phyloP scores from a whole-genome alignment of 345 rosid species.

The Eutrema heterophyllum region DNA sequence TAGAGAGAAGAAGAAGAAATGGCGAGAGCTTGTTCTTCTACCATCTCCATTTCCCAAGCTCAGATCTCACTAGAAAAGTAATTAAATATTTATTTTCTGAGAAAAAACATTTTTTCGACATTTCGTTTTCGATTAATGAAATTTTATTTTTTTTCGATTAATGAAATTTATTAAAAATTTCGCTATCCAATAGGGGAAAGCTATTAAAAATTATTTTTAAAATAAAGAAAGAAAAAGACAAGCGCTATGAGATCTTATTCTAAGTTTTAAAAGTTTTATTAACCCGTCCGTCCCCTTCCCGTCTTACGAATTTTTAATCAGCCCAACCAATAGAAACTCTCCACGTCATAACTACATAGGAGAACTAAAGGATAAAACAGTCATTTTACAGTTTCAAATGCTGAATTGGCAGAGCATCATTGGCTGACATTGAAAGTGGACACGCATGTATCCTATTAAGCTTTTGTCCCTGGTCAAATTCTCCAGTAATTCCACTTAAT shows the following conservation, averaged over 20 bases:
- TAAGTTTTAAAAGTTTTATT: neutral
- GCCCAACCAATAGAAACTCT: neutral
- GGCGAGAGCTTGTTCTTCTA: slow-evolving; percentile 36
- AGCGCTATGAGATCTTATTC: slow-evolving; percentile 30
- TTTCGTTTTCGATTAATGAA: slow-evolving; percentile 1
- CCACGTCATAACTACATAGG: slow-evolving; percentile 4
- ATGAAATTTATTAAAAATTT: slow-evolving; percentile 33
- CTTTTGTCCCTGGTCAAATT: slow-evolving; percentile 42
- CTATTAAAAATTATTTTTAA: neutral
- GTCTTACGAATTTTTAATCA: slow-evolving; percentile 15
- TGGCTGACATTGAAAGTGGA: slow-evolving; percentile 25
- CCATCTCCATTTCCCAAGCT: slow-evolving; percentile 43
- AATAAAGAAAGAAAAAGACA: slow-evolving; percentile 23
- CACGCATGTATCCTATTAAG: slow-evolving; percentile 18
- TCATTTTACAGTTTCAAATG: neutral
- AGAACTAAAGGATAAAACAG: slow-evolving; percentile 22
- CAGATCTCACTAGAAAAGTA: slow-evolving; percentile 35
- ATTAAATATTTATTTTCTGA: neutral
- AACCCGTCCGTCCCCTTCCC: slow-evolving; percentile 21
- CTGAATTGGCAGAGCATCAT: slow-evolving; percentile 25
- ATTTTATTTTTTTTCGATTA: slow-evolving; percentile 16
- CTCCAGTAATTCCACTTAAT: slow-evolving; percentile 60
- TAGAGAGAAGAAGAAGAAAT: slow-evolving; percentile 32
- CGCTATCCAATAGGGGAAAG: slow-evolving; percentile 42
- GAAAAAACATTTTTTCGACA: slow-evolving; percentile 15